phyloP scores from a whole-genome alignment of 2,329 filamentous ascomycete species.

The Fusarium sp. region DNA sequence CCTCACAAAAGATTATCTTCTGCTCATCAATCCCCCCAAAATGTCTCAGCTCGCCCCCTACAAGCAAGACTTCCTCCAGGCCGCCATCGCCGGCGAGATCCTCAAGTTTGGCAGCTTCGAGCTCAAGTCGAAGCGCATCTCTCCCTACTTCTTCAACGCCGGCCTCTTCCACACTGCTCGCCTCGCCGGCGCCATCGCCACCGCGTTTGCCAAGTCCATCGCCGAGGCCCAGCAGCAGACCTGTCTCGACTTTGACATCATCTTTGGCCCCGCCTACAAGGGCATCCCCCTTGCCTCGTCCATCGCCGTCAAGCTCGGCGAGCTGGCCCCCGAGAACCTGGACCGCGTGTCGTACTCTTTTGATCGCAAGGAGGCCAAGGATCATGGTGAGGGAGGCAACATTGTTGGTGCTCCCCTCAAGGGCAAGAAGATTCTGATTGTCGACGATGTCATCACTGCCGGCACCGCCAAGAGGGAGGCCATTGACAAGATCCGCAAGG shows the following conservation, averaged over 20 bases:
- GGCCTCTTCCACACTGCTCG: constrained; percentile 87
- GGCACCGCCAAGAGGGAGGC: constrained; percentile 95
- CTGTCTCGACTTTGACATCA: constrained; percentile 77
- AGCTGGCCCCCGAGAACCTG: constrained; percentile 75
- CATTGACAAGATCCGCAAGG: constrained; percentile 86
- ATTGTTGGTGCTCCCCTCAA: constrained; percentile 90
- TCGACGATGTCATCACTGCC: constrained; percentile 97
- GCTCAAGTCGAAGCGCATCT: constrained; percentile 91
- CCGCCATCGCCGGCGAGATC: constrained; percentile 75
- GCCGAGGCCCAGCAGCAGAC: constrained; percentile 58
- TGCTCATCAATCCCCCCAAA: neutral
- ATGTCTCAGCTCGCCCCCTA: constrained; percentile 68
- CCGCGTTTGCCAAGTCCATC: constrained; percentile 81
- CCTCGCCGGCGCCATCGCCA: constrained; percentile 80
- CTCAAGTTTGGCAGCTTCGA: constrained; percentile 87
- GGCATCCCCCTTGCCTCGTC: constrained; percentile 91
- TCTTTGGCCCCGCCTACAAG: constrained; percentile 97
- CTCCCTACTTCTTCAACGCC: constrained; percentile 98
- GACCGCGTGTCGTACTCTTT: constrained; percentile 84
- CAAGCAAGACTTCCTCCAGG: constrained; percentile 79
- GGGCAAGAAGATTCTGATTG: constrained; percentile 87
- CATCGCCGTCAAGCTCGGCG: constrained; percentile 79
- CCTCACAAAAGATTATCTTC: neutral
- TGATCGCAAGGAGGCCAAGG: constrained; percentile 96
- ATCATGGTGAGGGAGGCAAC: constrained; percentile 92